These are phyloP conservation scores for Aristolochia fimbriata DNA, from an alignment of 164 flowering plant genomes.

Conservation along the genomic window DNA sequence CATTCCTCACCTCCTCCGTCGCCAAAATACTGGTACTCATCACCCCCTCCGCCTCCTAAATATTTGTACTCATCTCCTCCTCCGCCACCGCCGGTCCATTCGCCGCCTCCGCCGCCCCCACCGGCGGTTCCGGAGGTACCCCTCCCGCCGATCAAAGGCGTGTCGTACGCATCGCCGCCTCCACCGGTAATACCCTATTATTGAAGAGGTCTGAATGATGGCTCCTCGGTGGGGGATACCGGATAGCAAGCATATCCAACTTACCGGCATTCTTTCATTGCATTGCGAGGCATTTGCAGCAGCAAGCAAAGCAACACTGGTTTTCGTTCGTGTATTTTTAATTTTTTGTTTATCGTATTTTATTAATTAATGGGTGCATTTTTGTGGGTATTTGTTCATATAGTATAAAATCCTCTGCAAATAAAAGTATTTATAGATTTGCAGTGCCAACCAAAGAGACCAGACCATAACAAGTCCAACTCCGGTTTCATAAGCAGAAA, in stretches of 20 bases:
- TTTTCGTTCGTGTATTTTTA: not conserved
- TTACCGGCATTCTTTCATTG: constrained; percentile 1
- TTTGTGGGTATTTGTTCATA: not conserved
- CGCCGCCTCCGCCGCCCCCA: constrained; percentile 11
- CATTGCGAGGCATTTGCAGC: constrained; percentile 1
- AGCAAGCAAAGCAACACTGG: not conserved
- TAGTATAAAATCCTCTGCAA: not conserved
- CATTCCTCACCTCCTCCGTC: constrained; percentile 1
- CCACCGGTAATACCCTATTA: constrained; percentile 54
- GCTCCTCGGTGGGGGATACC: not conserved
- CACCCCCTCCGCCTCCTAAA: constrained; percentile 10
- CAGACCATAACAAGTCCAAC: too few species aligned
- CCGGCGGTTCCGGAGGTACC: constrained; percentile 18
- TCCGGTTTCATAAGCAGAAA: too few species aligned
- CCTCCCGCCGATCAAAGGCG: constrained; percentile 48
- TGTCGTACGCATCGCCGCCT: constrained; percentile 62
- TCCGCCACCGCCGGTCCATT: not conserved
- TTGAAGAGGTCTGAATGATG: constrained; percentile 13
- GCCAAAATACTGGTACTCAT: constrained; percentile 5
- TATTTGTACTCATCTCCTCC: not conserved
- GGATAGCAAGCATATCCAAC: too few species aligned
- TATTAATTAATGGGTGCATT: not conserved
- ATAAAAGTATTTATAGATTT: not conserved
- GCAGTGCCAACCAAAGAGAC: too few species aligned
- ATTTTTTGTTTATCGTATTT: not conserved